Percentiles rank a stretch among this genome's conserved stretches.
Conservation (phyloP, 805 yeast species). For the Candida pseudofarinosa region DNA sequence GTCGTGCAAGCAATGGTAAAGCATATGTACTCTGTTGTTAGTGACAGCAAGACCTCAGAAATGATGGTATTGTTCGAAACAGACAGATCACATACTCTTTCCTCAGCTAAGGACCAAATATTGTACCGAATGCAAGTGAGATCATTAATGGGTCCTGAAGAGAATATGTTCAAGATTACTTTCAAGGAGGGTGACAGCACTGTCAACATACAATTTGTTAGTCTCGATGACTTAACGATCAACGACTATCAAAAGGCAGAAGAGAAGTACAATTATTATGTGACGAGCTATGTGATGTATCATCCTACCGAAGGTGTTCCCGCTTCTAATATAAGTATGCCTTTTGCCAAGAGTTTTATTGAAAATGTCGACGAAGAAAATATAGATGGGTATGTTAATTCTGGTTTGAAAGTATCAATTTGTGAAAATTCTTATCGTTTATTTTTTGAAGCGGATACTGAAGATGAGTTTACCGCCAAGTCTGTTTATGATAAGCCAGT, state of each 20-base stretch:
- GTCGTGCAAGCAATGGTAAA: conserved; percentile 70
- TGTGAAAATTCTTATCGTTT: conserved; percentile 75
- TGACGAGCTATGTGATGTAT: conserved; percentile 88
- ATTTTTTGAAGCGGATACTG: conserved; percentile 73
- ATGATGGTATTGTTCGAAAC: conserved; percentile 76
- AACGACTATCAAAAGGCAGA: conserved; percentile 64
- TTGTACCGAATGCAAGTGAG: conserved; percentile 86
- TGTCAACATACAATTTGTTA: conserved; percentile 76
- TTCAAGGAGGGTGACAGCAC: conserved; percentile 51
- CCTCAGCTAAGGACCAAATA: conserved; percentile 85
- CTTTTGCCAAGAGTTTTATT: conserved; percentile 63
- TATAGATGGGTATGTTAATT: conserved; percentile 59
- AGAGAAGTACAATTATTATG: conserved; percentile 88
- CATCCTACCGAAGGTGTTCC: conserved; percentile 97
- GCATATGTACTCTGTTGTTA: conserved; percentile 79
- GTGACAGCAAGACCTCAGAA: conserved; percentile 77
- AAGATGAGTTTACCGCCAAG: conserved; percentile 72
- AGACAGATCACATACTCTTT: conserved; percentile 60
- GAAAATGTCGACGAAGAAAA: conserved; percentile 53
- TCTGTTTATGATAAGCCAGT: conserved; percentile 42
- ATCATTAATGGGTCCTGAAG: conserved; percentile 72
- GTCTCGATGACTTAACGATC: conserved; percentile 83
- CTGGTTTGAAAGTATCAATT: conserved; percentile 74
- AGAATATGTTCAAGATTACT: conserved; percentile 86
- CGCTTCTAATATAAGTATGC: conserved; percentile 68